Conservation (phyloP, 2,329 filamentous ascomycete species). For the Nemania sp. region DNA sequence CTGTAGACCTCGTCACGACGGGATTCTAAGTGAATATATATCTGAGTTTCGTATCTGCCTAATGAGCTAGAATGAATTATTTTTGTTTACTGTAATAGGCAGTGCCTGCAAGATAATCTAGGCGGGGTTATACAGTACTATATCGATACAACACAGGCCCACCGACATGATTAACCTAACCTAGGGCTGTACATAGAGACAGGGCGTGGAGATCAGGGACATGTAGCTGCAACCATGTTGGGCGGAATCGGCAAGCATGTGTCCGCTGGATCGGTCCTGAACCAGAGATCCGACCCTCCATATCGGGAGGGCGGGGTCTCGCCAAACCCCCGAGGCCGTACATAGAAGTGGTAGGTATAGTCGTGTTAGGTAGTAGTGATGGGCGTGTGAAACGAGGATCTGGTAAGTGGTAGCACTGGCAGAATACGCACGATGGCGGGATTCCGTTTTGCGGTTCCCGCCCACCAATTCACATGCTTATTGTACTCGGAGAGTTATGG, state of each 20-base stretch:
- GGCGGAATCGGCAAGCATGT: background rate
- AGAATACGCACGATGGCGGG: background rate
- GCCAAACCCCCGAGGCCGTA: slow-evolving; percentile 14
- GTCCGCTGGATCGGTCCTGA: slow-evolving; percentile 18
- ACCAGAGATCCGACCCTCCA: slow-evolving; percentile 9
- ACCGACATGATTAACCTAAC: background rate
- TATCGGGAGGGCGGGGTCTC: slow-evolving; percentile 19
- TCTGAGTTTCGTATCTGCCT: slow-evolving; percentile 2
- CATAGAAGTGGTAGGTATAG: background rate
- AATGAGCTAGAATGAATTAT: slow-evolving; percentile 1
- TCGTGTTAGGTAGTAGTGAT: slow-evolving; percentile 3
- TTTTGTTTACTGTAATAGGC: background rate
- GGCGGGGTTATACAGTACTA: background rate
- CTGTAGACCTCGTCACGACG: background rate
- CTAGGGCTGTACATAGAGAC: background rate
- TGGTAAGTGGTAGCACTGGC: background rate
- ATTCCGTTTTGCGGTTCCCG: background rate
- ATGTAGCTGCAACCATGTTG: background rate
- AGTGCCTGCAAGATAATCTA: background rate
- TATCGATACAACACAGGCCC: background rate
- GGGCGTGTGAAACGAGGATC: slow-evolving; percentile 3
- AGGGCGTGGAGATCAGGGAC: slow-evolving; percentile 6
- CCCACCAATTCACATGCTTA: background rate
- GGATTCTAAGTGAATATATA: slow-evolving; percentile 11
- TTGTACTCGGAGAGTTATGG: slow-evolving; percentile 18